Base-by-base conservation (phyloP, 2,329 filamentous ascomycete genomes). In the Arthrobotrys pseudoclavata region DNA sequence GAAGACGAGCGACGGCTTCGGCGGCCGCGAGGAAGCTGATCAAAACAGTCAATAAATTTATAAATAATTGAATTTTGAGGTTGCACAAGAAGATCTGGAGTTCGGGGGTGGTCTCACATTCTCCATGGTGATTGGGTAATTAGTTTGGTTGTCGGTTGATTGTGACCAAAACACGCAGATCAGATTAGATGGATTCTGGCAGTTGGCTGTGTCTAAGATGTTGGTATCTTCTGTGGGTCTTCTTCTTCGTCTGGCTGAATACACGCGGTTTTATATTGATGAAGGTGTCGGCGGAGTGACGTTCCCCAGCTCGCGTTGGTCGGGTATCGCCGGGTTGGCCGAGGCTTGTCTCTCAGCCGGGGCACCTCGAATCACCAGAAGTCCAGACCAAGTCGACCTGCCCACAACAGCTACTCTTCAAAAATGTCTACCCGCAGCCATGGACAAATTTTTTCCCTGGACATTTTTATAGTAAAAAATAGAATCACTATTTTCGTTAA, bases 1-100 rank as follows among this genome's bases (percentile, higher is more conserved):
- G 86, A 87, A 29, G 86, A 86, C 22, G 89, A 90, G 80, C 87
- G 67, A 55, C 74, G 74, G 37, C 67, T 71, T 31, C 74, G 74
- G 24, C 74, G 67, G 34, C 74, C 74, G 52, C 74, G 74, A 45
- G 74, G 74, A 12, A 76, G 60, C 72, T 76, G 34, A 34, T 42
- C 13, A 45, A 45, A 45, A 20, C 3, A 42, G 12, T 15, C 12
- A 42, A 12, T 42, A 42, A 42, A 42, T 34, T 34, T 9, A 34
- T 34, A 42, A 2, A 13, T 40, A 6, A 40, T 2, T 42, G 0
- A 48, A 64, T 31, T 20, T 10, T 12, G 37, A 37, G 47, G 47
- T 45, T 20, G 24, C 47, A 53, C 63, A 52, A 18, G 31, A 15
- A 47, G 63, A 50, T 66, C 69, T 37, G 72, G 63, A 50, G 57